A percentile compares a stretch with the other conserved stretches of the same genome.
phyloP scores from a whole-genome alignment of 2,329 filamentous ascomycete genomes.

The Dactylellina leptospora region DNA sequence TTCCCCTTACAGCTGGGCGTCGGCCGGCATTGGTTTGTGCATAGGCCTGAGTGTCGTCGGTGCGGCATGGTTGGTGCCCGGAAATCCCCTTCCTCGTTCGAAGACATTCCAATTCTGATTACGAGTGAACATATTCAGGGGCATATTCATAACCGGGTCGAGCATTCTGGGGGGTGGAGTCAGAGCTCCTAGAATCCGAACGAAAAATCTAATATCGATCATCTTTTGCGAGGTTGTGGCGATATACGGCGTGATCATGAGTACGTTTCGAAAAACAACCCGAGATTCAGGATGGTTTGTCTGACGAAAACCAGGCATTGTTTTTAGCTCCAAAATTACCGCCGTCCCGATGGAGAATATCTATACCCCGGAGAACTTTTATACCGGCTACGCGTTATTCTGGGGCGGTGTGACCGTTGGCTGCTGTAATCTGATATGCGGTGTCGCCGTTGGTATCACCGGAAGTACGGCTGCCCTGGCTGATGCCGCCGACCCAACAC shows the following conservation, averaged over 20 bases:
- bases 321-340: constrained; percentile 86
- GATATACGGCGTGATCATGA: constrained; percentile 99
- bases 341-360: constrained; percentile 72
- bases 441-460: constrained; percentile 96
- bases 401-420: constrained; percentile 96
- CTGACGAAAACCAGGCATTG: constrained; percentile 69
- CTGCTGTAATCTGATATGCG: constrained; percentile 93
- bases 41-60: constrained; percentile 96
- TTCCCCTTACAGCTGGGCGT: constrained; percentile 93
- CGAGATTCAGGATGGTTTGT: not conserved
- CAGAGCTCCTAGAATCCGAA: constrained; percentile 94
- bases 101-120: not conserved
- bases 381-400: constrained; percentile 93
- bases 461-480: constrained; percentile 95
- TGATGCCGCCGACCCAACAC: constrained; percentile 87
- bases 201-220: constrained; percentile 99
- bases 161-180: constrained; percentile 97
- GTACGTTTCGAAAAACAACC: constrained; percentile 35
- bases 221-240: constrained; percentile 99
- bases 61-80: constrained; percentile 81
- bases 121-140: constrained; percentile 70
- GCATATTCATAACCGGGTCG: constrained; percentile 97
- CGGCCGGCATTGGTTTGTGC: constrained; percentile 87
- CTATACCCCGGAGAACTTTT: constrained; percentile 82
- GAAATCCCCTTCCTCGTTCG: not conserved